Conservation (phyloP, 1,284 basidiomycete genomes). For the Laetiporus sulphureus region DNA sequence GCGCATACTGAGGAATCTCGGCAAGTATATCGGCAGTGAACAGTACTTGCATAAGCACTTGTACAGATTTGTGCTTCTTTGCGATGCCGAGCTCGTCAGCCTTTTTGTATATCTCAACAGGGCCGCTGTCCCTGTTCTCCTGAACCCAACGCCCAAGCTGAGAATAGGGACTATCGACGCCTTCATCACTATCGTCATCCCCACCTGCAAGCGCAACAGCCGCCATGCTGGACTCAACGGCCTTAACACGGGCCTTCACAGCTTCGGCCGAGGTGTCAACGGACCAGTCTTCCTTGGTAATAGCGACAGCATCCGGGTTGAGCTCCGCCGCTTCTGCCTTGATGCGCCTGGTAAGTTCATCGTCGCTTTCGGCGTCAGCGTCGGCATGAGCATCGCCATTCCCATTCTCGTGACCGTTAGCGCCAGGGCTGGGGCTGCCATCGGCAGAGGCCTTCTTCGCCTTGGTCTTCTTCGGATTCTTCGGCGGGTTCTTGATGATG, state of each 20-base stretch:
- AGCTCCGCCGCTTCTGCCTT: constrained; percentile 82
- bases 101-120: constrained; percentile 44
- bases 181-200: constrained; percentile 89
- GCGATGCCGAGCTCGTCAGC: constrained; percentile 90
- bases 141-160: constrained; percentile 84
- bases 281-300: constrained; percentile 81
- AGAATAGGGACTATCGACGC: constrained; percentile 80
- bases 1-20: constrained; percentile 70
- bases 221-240: constrained; percentile 64
- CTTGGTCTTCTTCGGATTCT: constrained; percentile 78
- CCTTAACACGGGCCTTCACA: constrained; percentile 80
- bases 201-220: constrained; percentile 48
- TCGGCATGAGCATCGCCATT: constrained; percentile 36
- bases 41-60: constrained; percentile 82
- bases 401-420: constrained; percentile 32
- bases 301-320: constrained; percentile 43
- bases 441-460: constrained; percentile 40
- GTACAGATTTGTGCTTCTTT: constrained; percentile 92
- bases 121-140: constrained; percentile 54
- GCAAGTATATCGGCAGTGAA: constrained; percentile 75
- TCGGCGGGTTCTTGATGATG: constrained; percentile 97
- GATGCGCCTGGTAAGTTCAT: constrained; percentile 78
- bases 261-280: constrained; percentile 90
- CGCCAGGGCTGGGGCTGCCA: constrained; percentile 24
- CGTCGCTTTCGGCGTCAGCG: constrained; percentile 61